A percentile compares a stretch with the other conserved stretches of the same genome.
phyloP scores from a whole-genome alignment of 331 rosid species.

The Telfairia occidentalis region DNA sequence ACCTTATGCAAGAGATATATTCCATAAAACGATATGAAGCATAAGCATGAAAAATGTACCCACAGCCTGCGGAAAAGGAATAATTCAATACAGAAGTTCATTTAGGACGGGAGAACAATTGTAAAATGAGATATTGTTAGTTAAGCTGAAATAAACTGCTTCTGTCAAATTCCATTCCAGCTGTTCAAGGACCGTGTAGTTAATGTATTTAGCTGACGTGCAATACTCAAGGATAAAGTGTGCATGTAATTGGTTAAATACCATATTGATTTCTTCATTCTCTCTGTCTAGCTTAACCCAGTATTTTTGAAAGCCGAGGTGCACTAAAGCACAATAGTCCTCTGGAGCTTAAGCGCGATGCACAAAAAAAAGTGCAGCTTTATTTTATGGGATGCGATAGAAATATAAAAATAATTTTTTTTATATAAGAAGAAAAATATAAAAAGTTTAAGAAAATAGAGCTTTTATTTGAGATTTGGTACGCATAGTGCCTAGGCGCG shows the following conservation, averaged over 20 bases:
- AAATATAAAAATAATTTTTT: no score
- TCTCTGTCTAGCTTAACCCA: background rate
- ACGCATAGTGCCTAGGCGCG: no score
- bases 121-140: background rate
- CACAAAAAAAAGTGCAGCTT: no score
- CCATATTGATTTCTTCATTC: background rate
- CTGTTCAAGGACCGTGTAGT: background rate
- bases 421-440: no score
- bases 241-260: background rate
- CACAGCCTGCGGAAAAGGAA: constrained; percentile 63
- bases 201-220: background rate
- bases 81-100: background rate
- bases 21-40: constrained; percentile 76
- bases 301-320: no score
- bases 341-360: no score
- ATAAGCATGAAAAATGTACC: constrained; percentile 73
- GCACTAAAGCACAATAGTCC: no score
- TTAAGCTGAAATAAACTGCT: background rate
- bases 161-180: background rate
- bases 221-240: background rate
- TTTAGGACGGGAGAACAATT: background rate
- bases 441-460: no score
- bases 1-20: constrained; percentile 68
- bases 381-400: no score
- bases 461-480: no score